phyloP scores from a whole-genome alignment of 1,139 yeast species.

The Blastobotrys proliferans region DNA sequence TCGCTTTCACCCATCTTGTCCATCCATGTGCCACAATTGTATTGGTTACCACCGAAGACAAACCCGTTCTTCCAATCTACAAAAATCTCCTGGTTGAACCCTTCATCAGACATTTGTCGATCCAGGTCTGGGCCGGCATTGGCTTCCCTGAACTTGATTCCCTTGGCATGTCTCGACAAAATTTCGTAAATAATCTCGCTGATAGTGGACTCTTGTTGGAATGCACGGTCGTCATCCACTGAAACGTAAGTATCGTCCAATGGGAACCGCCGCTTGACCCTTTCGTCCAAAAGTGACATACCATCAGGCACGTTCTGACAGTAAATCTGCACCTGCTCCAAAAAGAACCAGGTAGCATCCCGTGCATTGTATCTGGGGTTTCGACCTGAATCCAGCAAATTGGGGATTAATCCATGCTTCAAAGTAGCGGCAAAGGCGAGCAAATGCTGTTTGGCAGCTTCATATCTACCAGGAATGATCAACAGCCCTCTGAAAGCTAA shows the following conservation, averaged over 20 bases:
- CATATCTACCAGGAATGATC: constrained; percentile 69
- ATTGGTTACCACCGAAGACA: constrained; percentile 86
- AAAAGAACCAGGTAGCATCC: constrained; percentile 95
- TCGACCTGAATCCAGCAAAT: constrained; percentile 84
- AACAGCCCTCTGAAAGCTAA: constrained; percentile 79
- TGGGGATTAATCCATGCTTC: constrained; percentile 94
- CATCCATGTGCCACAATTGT: constrained; percentile 99
- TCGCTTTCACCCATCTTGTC: constrained; percentile 98
- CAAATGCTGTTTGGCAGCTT: constrained; percentile 78
- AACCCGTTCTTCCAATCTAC: constrained; percentile 92
- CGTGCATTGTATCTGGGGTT: constrained; percentile 95
- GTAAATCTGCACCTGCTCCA: constrained; percentile 84
- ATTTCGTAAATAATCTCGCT: constrained; percentile 80
- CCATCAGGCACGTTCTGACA: constrained; percentile 67
- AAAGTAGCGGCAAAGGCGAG: constrained; percentile 85
- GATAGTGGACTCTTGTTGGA: constrained; percentile 62
- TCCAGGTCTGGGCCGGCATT: constrained; percentile 89
- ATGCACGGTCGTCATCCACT: constrained; percentile 69
- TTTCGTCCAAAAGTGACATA: constrained; percentile 57
- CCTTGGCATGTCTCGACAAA: constrained; percentile 77
- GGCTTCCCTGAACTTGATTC: constrained; percentile 87
- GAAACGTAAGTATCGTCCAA: constrained; percentile 76
- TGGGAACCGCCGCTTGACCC: constrained; percentile 82
- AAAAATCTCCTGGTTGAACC: constrained; percentile 74
- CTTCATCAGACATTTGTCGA: constrained; percentile 88